Evolutionary conservation across 2,329 filamentous ascomycete species (phyloP), one percentile per base, ranked within the genome.

Genomic region (Fusarium globosum): DNA sequence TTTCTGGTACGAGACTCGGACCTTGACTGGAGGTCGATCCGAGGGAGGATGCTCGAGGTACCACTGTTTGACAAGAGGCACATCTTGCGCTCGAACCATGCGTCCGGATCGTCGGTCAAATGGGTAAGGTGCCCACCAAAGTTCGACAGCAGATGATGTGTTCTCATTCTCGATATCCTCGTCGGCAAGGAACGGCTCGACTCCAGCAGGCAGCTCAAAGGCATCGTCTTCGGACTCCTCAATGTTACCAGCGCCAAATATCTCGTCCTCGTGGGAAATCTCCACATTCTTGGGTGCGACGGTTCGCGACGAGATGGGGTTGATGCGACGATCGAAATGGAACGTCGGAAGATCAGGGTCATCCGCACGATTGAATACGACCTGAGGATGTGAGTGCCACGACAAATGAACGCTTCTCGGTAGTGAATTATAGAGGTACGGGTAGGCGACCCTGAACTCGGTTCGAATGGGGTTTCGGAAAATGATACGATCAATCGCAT

Each of bases 71-170:
- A 99, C 93, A 14, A 99, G 86, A 8, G 97, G 95, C 26, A 99
- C 96, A 82, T 99, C 97, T 82, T 99, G 95, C 18, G 96, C 96
- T 61, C 97, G 91, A 68, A 98, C 95, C 95, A 98, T 99, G 75
- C 91, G 93, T 41, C 96, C 96, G 43, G 96, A 98, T 65, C 96
- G 90, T 78, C 95, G 92, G 82, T 99, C 92, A 81, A 99, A 99
- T 1, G 97, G 96, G 80, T 94, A 97, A 30, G 96, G 97, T 35
- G 96, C 96, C 97, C 97, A 99, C 96, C 96, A 99, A 28, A 99
- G 86, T 57, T 94, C 91, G 73, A 99, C 97, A 5, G 96, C 97
- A 18, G 94, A 92, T 7, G 95, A 90, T 9, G 96, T 99, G 68
- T 98, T 94, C 21, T 93, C 90, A 7, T 93, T 98, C 79, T 95